These are phyloP conservation scores for Jaenimonas drosophilae DNA, from an alignment of 208 protist genomes.

Conservation along the genomic window DNA sequence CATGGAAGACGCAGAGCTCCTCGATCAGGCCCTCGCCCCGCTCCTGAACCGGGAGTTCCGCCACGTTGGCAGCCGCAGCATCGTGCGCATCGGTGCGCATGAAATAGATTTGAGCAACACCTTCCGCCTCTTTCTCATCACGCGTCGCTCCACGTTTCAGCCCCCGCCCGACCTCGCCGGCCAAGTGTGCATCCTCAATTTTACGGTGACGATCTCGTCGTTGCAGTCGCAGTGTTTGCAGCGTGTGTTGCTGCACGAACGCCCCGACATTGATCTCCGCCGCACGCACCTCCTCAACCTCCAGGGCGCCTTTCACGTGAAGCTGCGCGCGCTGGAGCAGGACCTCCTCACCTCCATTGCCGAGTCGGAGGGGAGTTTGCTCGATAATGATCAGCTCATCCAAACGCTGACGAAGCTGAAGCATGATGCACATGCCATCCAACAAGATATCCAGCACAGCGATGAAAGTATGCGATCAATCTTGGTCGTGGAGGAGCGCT, in stretches of 20 bases:
- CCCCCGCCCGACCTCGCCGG: slow-evolving; percentile 94
- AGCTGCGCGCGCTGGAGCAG: slow-evolving; percentile 93
- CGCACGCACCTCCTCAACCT: slow-evolving; percentile 87
- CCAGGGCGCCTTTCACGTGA: slow-evolving; percentile 94
- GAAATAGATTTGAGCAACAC: slow-evolving; percentile 97
- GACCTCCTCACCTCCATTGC: slow-evolving; percentile 92
- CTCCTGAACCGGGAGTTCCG: slow-evolving; percentile 97
- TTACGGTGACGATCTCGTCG: slow-evolving; percentile 96
- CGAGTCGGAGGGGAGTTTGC: slow-evolving; percentile 91
- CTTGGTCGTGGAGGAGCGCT: slow-evolving; percentile 64
- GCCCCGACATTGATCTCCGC: slow-evolving; percentile 93
- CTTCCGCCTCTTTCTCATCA: slow-evolving; percentile 97
- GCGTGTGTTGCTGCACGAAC: slow-evolving; percentile 88
- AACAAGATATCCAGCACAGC: slow-evolving; percentile 87
- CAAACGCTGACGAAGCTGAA: slow-evolving; percentile 93
- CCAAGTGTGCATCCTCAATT: slow-evolving; percentile 98
- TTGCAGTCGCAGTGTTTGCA: slow-evolving; percentile 95
- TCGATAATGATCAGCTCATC: slow-evolving; percentile 97
- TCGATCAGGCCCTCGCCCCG: slow-evolving; percentile 98
- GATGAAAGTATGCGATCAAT: slow-evolving; percentile 90
- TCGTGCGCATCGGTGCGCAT: slow-evolving; percentile 94
- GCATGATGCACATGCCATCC: slow-evolving; percentile 82
- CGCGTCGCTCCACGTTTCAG: slow-evolving; percentile 92
- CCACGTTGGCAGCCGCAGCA: slow-evolving; percentile 89
- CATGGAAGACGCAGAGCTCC: slow-evolving; percentile 98